These are phyloP conservation scores for Emergomyces pasteurianus DNA, from an alignment of 2,329 filamentous ascomycete genomes.

Conservation along the genomic window DNA sequence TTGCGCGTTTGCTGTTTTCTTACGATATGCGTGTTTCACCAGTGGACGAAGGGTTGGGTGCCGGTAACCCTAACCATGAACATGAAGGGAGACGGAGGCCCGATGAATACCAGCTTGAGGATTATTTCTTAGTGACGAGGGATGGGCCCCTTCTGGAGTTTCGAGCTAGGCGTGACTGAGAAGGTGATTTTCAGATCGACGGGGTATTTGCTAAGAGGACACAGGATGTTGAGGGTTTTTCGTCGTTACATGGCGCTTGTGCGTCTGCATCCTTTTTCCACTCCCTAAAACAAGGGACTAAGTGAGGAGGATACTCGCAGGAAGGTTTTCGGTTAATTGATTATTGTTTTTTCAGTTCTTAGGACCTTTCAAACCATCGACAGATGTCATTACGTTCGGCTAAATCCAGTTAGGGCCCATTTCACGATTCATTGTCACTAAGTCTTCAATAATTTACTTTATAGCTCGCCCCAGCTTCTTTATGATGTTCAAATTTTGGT, in stretches of 20 bases:
- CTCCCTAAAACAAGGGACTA: not conserved
- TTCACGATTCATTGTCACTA: not conserved
- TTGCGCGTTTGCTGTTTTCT: constrained; percentile 27
- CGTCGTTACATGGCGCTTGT: not conserved
- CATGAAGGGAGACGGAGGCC: constrained; percentile 13
- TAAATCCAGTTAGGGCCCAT: not conserved
- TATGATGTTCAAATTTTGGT: not conserved
- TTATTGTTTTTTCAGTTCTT: not conserved
- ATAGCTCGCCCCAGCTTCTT: not conserved
- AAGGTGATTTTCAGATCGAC: not conserved
- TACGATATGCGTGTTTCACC: constrained; percentile 23
- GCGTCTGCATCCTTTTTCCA: not conserved
- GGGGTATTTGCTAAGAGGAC: not conserved
- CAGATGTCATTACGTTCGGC: not conserved
- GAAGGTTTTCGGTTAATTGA: not conserved
- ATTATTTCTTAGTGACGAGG: constrained; percentile 17
- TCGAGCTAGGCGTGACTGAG: constrained; percentile 8
- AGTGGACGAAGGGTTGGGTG: constrained; percentile 1
- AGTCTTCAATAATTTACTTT: not conserved
- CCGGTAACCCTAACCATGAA: constrained; percentile 3
- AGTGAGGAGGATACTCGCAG: not conserved
- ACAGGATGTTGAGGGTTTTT: not conserved
- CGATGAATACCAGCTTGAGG: constrained; percentile 15
- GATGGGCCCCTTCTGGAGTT: constrained; percentile 24
- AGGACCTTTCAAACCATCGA: not conserved